Conservation (phyloP, 306 rosid species). For the Dicorynia guianensis region DNA sequence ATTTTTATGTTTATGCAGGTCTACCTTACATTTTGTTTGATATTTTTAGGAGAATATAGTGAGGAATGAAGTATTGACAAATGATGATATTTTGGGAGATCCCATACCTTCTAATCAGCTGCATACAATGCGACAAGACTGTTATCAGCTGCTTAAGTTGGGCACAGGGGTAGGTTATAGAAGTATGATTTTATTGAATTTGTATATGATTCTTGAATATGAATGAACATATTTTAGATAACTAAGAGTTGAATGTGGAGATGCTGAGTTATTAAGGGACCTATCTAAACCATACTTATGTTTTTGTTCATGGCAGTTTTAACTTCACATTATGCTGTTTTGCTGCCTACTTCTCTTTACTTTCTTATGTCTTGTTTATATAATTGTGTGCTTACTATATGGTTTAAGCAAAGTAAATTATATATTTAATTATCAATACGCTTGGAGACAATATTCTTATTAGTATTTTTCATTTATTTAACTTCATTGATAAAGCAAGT, state of each 20-base stretch:
- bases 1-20: conserved; percentile 24
- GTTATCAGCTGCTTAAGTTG: conserved; percentile 85
- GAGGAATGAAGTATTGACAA: conserved; percentile 64
- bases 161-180: conserved; percentile 63
- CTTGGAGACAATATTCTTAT: not conserved
- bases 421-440: not conserved
- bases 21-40: conserved; percentile 40
- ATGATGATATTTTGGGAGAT: conserved; percentile 93
- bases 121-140: conserved; percentile 70
- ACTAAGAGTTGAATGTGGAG: not conserved
- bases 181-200: conserved; percentile 32
- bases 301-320: not conserved
- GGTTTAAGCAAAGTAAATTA: not conserved
- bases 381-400: not conserved
- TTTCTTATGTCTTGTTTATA: conserved; percentile 11
- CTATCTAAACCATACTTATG: not conserved
- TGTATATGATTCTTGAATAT: conserved; percentile 22
- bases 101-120: conserved; percentile 84
- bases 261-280: not conserved
- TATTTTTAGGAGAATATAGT: conserved; percentile 65
- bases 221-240: conserved; percentile 7
- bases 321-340: not conserved
- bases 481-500: not conserved
- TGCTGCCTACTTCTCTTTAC: not conserved
- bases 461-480: not conserved